These are phyloP conservation scores for Acanthamoeba royreba DNA, from an alignment of 208 protist species.

Conservation along the genomic window DNA sequence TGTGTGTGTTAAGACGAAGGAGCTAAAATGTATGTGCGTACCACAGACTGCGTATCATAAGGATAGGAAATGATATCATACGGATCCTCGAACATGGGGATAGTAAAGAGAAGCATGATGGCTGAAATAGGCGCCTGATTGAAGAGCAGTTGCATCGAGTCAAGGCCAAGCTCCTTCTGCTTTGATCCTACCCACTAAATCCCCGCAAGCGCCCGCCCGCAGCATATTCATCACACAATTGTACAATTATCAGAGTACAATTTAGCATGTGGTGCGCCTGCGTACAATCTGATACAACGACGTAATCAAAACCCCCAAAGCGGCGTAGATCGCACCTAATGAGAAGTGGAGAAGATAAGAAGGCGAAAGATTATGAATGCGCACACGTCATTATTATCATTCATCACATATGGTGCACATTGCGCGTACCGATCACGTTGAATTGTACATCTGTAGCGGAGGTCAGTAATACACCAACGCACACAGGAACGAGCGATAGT, in stretches of 20 bases:
- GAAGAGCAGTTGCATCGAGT: slow-evolving; percentile 85
- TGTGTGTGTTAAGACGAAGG: slow-evolving; percentile 48
- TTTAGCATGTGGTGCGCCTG: not conserved
- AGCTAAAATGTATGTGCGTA: no score
- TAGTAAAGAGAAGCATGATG: slow-evolving; percentile 76
- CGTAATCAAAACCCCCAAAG: slow-evolving; percentile 80
- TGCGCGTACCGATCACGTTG: slow-evolving; percentile 72
- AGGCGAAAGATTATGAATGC: no score
- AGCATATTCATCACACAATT: not conserved
- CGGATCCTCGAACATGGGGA: slow-evolving; percentile 75
- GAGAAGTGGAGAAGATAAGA: no score
- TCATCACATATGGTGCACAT: not conserved
- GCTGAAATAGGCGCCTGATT: slow-evolving; percentile 87
- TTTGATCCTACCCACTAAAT: slow-evolving; percentile 84
- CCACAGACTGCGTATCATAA: slow-evolving; percentile 75
- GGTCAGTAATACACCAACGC: slow-evolving; percentile 79
- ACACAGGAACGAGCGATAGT: slow-evolving; percentile 82
- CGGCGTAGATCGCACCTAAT: slow-evolving; percentile 66
- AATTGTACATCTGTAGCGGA: slow-evolving; percentile 82
- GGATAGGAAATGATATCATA: slow-evolving; percentile 69
- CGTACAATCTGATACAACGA: slow-evolving; percentile 85
- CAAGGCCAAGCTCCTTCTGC: slow-evolving; percentile 83
- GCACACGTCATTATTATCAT: not conserved
- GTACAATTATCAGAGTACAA: not conserved
- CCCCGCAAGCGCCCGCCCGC: not conserved